These are phyloP conservation scores for Gloeostereum incarnatum DNA, from an alignment of 768 basidiomycete genomes.

Conservation along the genomic window DNA sequence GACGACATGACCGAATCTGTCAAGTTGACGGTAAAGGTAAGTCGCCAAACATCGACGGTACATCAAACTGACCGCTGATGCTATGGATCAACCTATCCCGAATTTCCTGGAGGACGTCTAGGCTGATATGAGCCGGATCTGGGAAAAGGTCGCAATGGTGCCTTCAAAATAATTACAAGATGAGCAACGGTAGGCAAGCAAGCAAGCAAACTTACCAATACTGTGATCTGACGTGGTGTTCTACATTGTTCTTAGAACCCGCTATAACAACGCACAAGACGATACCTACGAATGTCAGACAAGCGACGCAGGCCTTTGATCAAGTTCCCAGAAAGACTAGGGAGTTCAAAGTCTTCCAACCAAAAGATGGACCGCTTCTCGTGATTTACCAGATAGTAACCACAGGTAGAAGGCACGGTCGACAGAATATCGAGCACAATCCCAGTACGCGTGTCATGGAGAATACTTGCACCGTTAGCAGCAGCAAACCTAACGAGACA, in stretches of 20 bases:
- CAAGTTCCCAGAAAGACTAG: not conserved
- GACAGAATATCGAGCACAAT: not conserved
- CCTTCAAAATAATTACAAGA: constrained; percentile 1
- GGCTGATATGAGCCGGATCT: not conserved
- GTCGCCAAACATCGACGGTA: not conserved
- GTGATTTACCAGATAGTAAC: not conserved
- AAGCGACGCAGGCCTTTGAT: not conserved
- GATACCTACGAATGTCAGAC: not conserved
- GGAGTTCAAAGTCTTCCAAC: not conserved
- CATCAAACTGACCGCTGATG: constrained; percentile 5
- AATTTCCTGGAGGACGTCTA: not conserved
- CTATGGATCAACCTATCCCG: constrained; percentile 3
- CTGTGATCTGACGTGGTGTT: not conserved
- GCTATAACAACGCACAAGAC: not conserved
- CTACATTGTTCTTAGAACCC: not conserved
- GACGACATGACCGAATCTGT: constrained; percentile 6
- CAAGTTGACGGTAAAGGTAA: not conserved
- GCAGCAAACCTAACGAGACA: not conserved
- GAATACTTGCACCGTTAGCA: not conserved
- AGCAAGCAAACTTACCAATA: not conserved
- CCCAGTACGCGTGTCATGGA: not conserved
- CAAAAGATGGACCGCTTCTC: not conserved
- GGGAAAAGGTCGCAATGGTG: constrained; percentile 8
- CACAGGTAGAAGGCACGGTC: not conserved
- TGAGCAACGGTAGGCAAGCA: not conserved